These are phyloP conservation scores for Claviceps humidiphila DNA, from an alignment of 2,329 filamentous ascomycete genomes.

Conservation along the genomic window DNA sequence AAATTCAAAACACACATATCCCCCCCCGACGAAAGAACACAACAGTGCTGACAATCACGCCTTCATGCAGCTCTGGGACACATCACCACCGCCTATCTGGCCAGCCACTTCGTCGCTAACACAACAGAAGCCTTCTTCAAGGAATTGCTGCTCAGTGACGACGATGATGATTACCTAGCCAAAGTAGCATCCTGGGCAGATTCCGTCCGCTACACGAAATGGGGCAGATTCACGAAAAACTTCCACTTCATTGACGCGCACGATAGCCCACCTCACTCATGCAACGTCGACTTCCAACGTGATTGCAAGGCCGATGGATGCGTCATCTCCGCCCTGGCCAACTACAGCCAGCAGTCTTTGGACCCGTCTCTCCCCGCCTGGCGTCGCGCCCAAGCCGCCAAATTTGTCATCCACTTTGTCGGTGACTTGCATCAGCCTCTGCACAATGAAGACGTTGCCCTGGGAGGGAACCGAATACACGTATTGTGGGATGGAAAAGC, in stretches of 20 bases:
- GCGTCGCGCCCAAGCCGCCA: slow-evolving; percentile 45
- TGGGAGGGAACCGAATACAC: slow-evolving; percentile 55
- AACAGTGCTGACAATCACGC: neutral
- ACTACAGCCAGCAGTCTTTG: slow-evolving; percentile 44
- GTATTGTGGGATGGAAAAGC: slow-evolving; percentile 45
- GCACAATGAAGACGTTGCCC: slow-evolving; percentile 48
- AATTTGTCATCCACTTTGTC: slow-evolving; percentile 56
- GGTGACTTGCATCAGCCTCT: slow-evolving; percentile 59
- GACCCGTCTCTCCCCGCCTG: slow-evolving; percentile 30
- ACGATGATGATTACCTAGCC: slow-evolving; percentile 45
- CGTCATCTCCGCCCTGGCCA: slow-evolving; percentile 45
- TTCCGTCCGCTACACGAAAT: slow-evolving; percentile 49
- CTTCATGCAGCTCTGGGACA: slow-evolving; percentile 42
- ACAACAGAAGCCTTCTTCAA: slow-evolving; percentile 45
- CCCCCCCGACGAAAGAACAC: neutral
- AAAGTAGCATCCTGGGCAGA: slow-evolving; percentile 56
- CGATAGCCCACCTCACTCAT: slow-evolving; percentile 44
- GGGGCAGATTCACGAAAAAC: slow-evolving; percentile 45
- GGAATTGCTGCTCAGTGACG: slow-evolving; percentile 38
- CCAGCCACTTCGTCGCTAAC: slow-evolving; percentile 44
- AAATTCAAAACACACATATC: neutral
- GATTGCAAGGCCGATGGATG: slow-evolving; percentile 52
- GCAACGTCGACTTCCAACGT: slow-evolving; percentile 43
- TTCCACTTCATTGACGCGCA: slow-evolving; percentile 61
- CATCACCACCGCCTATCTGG: slow-evolving; percentile 51